phyloP scores from a whole-genome alignment of 331 rosid species.

The Saraca asoca region DNA sequence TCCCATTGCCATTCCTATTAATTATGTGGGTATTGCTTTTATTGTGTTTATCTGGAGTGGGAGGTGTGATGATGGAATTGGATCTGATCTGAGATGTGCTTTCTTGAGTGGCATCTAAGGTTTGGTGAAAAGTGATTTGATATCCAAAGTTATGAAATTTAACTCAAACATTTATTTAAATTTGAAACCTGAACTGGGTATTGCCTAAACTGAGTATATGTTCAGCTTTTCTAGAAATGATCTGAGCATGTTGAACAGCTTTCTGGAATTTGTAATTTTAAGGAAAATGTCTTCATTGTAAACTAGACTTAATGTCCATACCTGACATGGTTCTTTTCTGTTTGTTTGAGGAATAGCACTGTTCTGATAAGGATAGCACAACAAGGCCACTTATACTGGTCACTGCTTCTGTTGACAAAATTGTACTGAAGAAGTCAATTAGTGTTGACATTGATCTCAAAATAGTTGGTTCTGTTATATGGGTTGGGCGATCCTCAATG shows the following conservation, averaged over 20 bases:
- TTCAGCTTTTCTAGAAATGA: slow-evolving; percentile 10
- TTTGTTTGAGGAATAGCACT: slow-evolving; percentile 60
- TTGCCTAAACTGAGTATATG: slow-evolving; percentile 1
- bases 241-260: slow-evolving; percentile 17
- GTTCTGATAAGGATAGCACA: slow-evolving; percentile 64
- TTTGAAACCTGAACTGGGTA: slow-evolving; percentile 10
- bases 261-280: slow-evolving; percentile 35
- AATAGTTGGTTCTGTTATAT: slow-evolving; percentile 78
- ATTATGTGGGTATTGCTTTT: no score
- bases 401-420: slow-evolving; percentile 90
- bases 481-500: slow-evolving; percentile 89
- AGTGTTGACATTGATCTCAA: slow-evolving; percentile 71
- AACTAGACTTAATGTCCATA: slow-evolving; percentile 11
- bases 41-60: no score
- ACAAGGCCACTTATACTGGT: slow-evolving; percentile 83
- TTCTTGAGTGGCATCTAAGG: no score
- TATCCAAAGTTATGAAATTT: no score
- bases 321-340: slow-evolving; percentile 21
- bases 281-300: neutral
- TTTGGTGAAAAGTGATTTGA: no score
- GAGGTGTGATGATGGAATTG: no score
- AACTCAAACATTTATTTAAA: slow-evolving; percentile 2
- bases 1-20: no score
- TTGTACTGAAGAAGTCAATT: slow-evolving; percentile 72
- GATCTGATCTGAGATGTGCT: no score